A percentile compares a stretch with the other conserved stretches of the same genome.
Conservation (phyloP, 163 green algal genomes). For the Scenedesmus sp. region DNA sequence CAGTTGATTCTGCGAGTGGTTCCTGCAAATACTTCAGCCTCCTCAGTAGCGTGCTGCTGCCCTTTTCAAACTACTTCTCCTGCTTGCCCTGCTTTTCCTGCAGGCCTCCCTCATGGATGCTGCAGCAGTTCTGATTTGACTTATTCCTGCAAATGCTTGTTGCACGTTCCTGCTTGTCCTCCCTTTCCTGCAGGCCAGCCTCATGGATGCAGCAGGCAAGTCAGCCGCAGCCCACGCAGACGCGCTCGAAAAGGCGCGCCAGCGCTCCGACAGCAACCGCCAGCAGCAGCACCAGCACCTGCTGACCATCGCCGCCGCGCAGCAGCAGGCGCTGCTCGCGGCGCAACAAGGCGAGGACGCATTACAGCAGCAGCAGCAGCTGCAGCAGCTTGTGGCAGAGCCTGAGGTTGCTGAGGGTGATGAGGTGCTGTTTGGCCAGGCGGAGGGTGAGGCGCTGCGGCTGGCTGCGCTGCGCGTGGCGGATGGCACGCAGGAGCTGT, state of each 20-base stretch:
- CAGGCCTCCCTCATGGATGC: background rate
- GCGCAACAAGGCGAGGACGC: background rate
- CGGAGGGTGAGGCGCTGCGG: slow-evolving; percentile 2
- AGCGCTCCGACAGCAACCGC: background rate
- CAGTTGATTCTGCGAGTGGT: too few species aligned
- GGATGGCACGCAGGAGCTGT: background rate
- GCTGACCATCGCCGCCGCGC: background rate
- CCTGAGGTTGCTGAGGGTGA: slow-evolving; percentile 21
- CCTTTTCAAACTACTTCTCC: too few species aligned
- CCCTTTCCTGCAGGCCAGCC: background rate
- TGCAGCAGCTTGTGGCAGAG: slow-evolving; percentile 3
- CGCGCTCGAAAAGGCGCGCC: background rate
- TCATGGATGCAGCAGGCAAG: slow-evolving; percentile 1
- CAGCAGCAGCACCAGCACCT: slow-evolving; percentile 31
- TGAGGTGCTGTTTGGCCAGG: background rate
- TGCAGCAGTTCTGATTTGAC: too few species aligned
- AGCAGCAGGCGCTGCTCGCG: background rate
- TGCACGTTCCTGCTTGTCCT: background rate
- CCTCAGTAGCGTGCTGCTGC: background rate
- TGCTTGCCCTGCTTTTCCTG: too few species aligned
- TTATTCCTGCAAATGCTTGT: background rate
- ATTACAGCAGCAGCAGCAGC: slow-evolving; percentile 5
- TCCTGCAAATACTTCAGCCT: background rate
- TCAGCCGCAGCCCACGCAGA: background rate
- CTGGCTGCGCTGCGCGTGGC: background rate